Base-by-base conservation (phyloP, 805 yeast species). In the Wickerhamomyces mucosus region DNA sequence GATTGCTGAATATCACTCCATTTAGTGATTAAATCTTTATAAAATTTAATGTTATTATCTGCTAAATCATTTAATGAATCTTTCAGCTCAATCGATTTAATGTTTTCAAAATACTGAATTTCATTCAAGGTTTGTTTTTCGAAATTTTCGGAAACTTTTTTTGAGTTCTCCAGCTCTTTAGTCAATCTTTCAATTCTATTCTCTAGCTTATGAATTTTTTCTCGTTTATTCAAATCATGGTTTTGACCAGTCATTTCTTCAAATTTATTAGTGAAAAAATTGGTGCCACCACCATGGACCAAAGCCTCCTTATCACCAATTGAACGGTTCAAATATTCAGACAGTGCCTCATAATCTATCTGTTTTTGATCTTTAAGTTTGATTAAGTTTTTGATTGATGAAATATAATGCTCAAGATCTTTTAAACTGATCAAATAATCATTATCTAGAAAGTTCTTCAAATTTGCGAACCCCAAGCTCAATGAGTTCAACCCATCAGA, bases 341-440 rank as follows among this genome's bases (percentile, higher is more conserved):
- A 71, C 27, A 89, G 62, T 31, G 82, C 94, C 50, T 92, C 96
- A 48, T 79, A 78, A 53, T 89, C 98, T 18, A 89, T 71, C 45
- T 83, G 88, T 53, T 88, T 88, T 50, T 85, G 86, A 48, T 89
- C 97, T 42, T 89, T 85, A 35, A 82, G 66, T 49, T 80, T 86
- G 33, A 92, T 70, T 36, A 89, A 59, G 39, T 68, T 72, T 46
- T 75, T 75, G 42, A 81, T 59, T 15, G 80, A 72, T 30, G 60
- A 62, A 27, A 79, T 71, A 45, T 81, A 92, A 56, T 83, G 88
- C 40, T 89, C 85, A 56, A 92, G 67, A 55, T 92, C 97, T 42
- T 82, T 79, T 42, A 92, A 58, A 10, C 94, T 75, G 2, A 83
- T 81, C 29, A 85, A 65, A 48, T 84, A 92, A 24, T 85, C 78